These are phyloP conservation scores for Tetracladium setigerum DNA, from an alignment of 495 filamentous ascomycete genomes.

Conservation along the genomic window DNA sequence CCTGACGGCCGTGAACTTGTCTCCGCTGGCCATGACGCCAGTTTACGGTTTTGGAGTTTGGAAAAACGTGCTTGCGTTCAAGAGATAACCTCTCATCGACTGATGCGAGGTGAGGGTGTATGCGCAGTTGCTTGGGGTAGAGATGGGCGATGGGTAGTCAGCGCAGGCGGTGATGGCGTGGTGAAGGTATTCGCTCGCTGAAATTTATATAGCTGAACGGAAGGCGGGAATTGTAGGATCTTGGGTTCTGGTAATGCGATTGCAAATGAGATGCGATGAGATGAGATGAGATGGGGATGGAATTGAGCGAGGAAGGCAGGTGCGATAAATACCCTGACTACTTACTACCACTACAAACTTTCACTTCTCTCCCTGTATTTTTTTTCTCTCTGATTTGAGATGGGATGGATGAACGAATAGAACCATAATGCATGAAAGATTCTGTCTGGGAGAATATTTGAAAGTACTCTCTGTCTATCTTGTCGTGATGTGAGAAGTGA, in stretches of 20 bases:
- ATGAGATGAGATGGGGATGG: background rate
- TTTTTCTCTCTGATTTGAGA: too few species aligned
- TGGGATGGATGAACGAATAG: too few species aligned
- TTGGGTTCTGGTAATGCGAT: background rate
- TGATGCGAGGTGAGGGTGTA: constrained; percentile 92
- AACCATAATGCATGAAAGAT: too few species aligned
- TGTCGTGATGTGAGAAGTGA: too few species aligned
- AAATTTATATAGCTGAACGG: background rate
- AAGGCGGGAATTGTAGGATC: background rate
- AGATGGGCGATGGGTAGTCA: constrained; percentile 90
- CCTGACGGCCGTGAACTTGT: constrained; percentile 93
- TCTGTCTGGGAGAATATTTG: too few species aligned
- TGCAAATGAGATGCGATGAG: constrained; percentile 5
- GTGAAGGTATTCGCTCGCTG: constrained; percentile 81
- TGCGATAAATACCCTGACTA: too few species aligned
- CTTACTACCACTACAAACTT: too few species aligned
- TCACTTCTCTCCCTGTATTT: too few species aligned
- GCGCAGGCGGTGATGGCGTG: constrained; percentile 90
- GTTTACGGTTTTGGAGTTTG: constrained; percentile 92
- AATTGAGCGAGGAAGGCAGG: too few species aligned
- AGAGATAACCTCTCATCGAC: constrained; percentile 81
- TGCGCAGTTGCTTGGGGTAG: constrained; percentile 90
- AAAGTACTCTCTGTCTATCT: too few species aligned
- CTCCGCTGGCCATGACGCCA: constrained; percentile 90
- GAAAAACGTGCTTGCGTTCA: constrained; percentile 91